A percentile compares a stretch with the other conserved stretches of the same genome.
These are phyloP conservation scores for Eucalyptus tenuipes DNA, from an alignment of 345 rosid genomes.

Conservation along the genomic window DNA sequence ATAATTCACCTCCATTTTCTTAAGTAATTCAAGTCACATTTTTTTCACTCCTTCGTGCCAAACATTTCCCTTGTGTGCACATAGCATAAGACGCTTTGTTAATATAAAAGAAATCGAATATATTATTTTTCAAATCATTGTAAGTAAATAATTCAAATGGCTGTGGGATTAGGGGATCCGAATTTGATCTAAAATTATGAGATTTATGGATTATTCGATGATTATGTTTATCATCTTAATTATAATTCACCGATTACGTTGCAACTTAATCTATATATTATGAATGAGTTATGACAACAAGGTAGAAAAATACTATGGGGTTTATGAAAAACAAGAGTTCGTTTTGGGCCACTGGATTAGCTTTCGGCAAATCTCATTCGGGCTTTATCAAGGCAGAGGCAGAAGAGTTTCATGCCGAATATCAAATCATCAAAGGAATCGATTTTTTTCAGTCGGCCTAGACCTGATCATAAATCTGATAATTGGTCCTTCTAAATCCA, in stretches of 20 bases:
- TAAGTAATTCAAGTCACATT: not conserved
- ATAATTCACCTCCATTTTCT: not conserved
- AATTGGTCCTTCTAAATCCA: not conserved
- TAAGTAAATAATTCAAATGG: not conserved
- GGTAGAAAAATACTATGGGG: not conserved
- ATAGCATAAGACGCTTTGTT: not conserved
- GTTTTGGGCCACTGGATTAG: not conserved
- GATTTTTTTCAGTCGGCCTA: no score
- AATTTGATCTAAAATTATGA: not conserved
- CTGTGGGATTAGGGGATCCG: not conserved
- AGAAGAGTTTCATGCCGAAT: no score
- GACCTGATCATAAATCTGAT: no score
- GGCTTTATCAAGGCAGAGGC: not conserved
- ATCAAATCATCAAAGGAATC: no score
- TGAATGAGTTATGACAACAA: not conserved
- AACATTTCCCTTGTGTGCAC: not conserved
- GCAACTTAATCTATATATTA: not conserved
- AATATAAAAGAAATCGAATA: not conserved
- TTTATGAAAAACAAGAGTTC: no score
- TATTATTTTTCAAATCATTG: not conserved
- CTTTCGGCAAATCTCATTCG: not conserved
- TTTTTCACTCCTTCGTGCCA: no score
- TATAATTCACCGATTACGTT: not conserved
- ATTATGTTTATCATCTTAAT: not conserved
- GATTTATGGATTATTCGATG: not conserved